Percentiles rank a stretch among this genome's conserved stretches.
Evolutionary conservation across 768 basidiomycete genomes (phyloP).

Genomic region (Pholiota conissans): DNA sequence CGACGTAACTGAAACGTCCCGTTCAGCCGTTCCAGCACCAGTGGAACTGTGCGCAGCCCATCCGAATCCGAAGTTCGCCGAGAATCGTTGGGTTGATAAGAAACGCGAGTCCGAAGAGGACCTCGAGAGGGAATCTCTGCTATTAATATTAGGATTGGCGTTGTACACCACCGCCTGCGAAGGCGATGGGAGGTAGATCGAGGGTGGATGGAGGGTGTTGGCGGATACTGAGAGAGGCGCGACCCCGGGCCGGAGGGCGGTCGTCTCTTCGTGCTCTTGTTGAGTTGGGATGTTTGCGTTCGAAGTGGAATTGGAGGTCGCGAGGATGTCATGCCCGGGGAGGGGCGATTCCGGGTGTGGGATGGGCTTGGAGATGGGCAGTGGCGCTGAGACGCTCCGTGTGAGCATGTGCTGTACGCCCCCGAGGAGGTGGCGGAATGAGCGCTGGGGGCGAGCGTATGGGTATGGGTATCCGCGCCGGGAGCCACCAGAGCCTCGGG

Average conservation of each 20-base stretch:
- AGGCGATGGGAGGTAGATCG: conserved; percentile 3
- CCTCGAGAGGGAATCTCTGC: not conserved
- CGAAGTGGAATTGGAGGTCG: too few relatives aligned
- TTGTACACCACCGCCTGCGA: conserved; percentile 2
- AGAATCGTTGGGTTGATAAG: not conserved
- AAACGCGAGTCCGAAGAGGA: not conserved
- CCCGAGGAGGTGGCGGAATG: not conserved
- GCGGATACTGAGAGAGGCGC: conserved; percentile 8
- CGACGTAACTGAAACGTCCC: not conserved
- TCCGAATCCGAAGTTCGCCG: not conserved
- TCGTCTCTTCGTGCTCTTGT: not conserved
- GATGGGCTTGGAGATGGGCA: conserved; percentile 13
- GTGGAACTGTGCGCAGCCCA: too few relatives aligned
- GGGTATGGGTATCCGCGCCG: not conserved
- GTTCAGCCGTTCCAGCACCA: too few relatives aligned
- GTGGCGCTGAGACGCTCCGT: conserved; percentile 4
- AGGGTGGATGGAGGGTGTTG: conserved; percentile 1
- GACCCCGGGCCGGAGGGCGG: conserved; percentile 2
- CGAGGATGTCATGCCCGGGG: conserved; percentile 12
- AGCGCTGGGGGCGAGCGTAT: too few relatives aligned
- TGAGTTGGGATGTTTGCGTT: too few relatives aligned
- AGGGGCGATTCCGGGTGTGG: conserved; percentile 12
- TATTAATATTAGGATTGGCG: too few relatives aligned
- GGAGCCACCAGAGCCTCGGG: not conserved
- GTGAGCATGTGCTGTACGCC: not conserved